A percentile compares a stretch with the other conserved stretches of the same genome.
Evolutionary conservation across 2,329 filamentous ascomycete species (phyloP).

Genomic region (Hypomyces rosellus): DNA sequence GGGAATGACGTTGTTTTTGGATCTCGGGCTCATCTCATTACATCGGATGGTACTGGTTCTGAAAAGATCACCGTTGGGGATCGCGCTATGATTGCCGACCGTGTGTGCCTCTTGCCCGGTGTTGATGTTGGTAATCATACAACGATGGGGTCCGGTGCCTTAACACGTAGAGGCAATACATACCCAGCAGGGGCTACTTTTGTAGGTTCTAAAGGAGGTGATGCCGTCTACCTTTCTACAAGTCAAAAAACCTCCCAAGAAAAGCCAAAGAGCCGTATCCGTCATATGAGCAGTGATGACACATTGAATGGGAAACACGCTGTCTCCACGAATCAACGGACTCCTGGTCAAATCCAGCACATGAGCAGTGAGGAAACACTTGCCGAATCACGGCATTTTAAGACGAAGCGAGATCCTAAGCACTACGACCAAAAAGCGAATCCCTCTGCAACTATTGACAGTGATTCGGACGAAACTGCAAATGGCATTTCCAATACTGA

Average conservation of each 20-base stretch:
- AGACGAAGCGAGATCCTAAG: conserved; percentile 4
- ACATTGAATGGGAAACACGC: conserved; percentile 11
- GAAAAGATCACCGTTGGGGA: conserved; percentile 41
- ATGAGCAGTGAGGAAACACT: background rate
- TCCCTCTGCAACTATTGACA: conserved; percentile 14
- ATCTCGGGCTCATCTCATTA: conserved; percentile 47
- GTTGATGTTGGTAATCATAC: conserved; percentile 41
- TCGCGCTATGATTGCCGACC: conserved; percentile 51
- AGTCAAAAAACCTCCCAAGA: conserved; percentile 11
- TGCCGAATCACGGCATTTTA: conserved; percentile 10
- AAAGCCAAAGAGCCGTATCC: conserved; percentile 10
- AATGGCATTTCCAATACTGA: conserved; percentile 1
- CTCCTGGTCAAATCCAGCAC: background rate
- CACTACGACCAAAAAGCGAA: background rate
- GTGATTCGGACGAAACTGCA: conserved; percentile 12
- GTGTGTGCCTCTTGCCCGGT: conserved; percentile 46
- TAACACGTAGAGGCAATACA: conserved; percentile 38
- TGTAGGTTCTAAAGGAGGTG: conserved; percentile 46
- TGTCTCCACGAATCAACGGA: background rate
- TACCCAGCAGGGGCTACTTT: conserved; percentile 43
- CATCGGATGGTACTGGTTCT: conserved; percentile 44
- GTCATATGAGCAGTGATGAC: conserved; percentile 21
- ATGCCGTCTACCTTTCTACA: conserved; percentile 38
- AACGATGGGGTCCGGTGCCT: conserved; percentile 48
- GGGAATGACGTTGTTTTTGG: conserved; percentile 56